Evolutionary conservation across 1,139 yeast species (phyloP), one percentile per base, ranked within the genome.

Genomic region (Hyphopichia wangnamkhiaoensis): DNA sequence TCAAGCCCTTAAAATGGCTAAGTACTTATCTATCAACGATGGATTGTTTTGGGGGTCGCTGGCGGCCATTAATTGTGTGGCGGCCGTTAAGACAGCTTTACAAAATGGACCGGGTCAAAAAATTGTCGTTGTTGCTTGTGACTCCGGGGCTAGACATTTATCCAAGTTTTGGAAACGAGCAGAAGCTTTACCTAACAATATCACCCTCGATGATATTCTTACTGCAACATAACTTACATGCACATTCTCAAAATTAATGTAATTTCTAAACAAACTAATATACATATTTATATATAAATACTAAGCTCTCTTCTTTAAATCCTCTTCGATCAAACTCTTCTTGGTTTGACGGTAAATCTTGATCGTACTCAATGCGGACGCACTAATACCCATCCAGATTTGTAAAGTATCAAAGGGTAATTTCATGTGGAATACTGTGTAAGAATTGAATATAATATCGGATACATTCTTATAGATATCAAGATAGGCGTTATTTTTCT

Each of bases 41-140:
- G 98, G 98, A 0, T 63, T 88, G 21, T 93, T 93, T 59, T 76
- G 91, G 60, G 98, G 98, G 4, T 83, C 95, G 27, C 87, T 96
- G 30, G 84, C 95, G 9, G 96, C 96, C 0, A 83, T 93, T 23
- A 90, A 91, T 56, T 91, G 96, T 37, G 96, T 88, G 1, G 97
- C 96, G 1, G 95, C 96, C 0, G 79, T 82, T 5, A 71, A 79
- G 47, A 63, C 79, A 4, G 96, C 96, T 0, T 51, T 60, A 31
- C 65, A 73, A 44, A 61, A 67, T 33, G 72, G 77, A 1, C 83
- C 84, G 0, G 94, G 93, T 1, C 79, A 84, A 38, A 76, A 70
- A 18, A 80, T 93, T 18, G 95, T 93, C 5, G 80, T 94, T n/a
- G 76, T 93, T 34, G 88, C 96, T 2, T 93, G 98, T 60, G 98